A percentile compares a stretch with the other conserved stretches of the same genome.
Evolutionary conservation across 805 yeast genomes (phyloP).

Genomic region (Sugiyamaella floridensis): DNA sequence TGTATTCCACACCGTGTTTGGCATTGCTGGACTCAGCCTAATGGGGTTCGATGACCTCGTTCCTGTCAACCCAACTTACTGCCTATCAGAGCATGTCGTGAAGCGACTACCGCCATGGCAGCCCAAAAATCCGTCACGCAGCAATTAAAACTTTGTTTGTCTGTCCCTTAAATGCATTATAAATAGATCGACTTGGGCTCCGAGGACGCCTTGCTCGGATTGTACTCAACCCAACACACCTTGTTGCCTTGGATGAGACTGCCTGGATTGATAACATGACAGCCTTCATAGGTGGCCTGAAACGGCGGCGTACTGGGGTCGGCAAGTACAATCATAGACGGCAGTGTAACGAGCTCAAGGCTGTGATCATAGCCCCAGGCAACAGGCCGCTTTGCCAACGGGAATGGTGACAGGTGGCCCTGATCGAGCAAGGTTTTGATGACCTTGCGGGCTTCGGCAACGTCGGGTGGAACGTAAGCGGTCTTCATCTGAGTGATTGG

Average conservation of each 20-base stretch:
- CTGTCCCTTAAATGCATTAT: slow-evolving; percentile 5
- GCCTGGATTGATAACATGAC: slow-evolving; percentile 71
- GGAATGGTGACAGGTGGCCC: slow-evolving; percentile 79
- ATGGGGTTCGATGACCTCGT: slow-evolving; percentile 54
- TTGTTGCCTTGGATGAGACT: slow-evolving; percentile 39
- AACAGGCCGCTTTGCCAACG: slow-evolving; percentile 51
- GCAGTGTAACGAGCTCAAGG: slow-evolving; percentile 70
- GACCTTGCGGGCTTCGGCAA: slow-evolving; percentile 39
- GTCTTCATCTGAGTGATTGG: slow-evolving; percentile 5
- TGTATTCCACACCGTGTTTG: slow-evolving; percentile 88
- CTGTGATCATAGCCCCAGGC: slow-evolving; percentile 64
- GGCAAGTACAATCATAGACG: slow-evolving; percentile 52
- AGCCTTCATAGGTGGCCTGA: slow-evolving; percentile 74
- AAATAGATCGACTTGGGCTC: slow-evolving; percentile 19
- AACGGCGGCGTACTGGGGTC: slow-evolving; percentile 69
- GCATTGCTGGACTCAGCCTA: slow-evolving; percentile 78
- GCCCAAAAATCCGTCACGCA: neutral
- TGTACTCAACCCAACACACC: slow-evolving; percentile 68
- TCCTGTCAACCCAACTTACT: slow-evolving; percentile 78
- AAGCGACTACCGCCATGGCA: slow-evolving; percentile 5
- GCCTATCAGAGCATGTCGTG: slow-evolving; percentile 59
- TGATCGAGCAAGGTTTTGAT: slow-evolving; percentile 82
- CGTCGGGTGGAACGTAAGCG: slow-evolving; percentile 21
- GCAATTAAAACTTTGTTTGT: too few species aligned
- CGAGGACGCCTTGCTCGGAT: slow-evolving; percentile 50